A percentile compares a stretch with the other conserved stretches of the same genome.
phyloP scores from a whole-genome alignment of 352 stramenopile genomes.

The Plasmopara viticola region DNA sequence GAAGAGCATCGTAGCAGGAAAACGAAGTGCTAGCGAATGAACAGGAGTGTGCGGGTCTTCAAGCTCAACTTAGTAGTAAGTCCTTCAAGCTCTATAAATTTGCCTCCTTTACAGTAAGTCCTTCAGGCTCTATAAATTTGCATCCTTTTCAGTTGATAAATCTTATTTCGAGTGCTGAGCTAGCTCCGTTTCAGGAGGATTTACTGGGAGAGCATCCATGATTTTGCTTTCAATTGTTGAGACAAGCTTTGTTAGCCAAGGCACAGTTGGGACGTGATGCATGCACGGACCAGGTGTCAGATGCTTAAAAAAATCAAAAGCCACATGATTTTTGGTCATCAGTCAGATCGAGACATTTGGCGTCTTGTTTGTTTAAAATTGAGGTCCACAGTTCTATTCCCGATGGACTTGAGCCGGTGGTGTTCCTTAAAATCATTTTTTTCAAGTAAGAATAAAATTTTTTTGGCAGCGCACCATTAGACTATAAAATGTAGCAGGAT shows the following conservation, averaged over 20 bases:
- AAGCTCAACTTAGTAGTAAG: neutral
- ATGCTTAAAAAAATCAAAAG: too few species aligned
- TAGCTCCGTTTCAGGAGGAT: neutral
- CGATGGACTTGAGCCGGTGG: too few species aligned
- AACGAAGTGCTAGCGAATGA: neutral
- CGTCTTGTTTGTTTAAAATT: neutral
- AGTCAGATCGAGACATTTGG: neutral
- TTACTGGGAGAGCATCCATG: neutral
- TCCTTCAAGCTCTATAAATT: neutral
- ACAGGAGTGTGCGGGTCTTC: neutral
- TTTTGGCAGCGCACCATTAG: neutral
- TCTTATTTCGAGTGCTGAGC: conserved; percentile 2
- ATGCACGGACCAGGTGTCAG: neutral
- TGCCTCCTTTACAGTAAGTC: too few species aligned
- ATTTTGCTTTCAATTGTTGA: neutral
- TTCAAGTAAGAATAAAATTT: too few species aligned
- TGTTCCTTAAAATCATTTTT: too few species aligned
- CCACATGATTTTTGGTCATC: neutral
- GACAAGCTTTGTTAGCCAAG: neutral
- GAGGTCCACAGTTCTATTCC: neutral
- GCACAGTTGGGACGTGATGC: neutral
- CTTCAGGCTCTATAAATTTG: neutral
- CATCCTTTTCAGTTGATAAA: neutral
- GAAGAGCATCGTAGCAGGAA: neutral
- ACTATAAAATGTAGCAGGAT: neutral